Evolutionary conservation across 2,329 filamentous ascomycete genomes (phyloP).

Genomic region (Epichloe elymi): DNA sequence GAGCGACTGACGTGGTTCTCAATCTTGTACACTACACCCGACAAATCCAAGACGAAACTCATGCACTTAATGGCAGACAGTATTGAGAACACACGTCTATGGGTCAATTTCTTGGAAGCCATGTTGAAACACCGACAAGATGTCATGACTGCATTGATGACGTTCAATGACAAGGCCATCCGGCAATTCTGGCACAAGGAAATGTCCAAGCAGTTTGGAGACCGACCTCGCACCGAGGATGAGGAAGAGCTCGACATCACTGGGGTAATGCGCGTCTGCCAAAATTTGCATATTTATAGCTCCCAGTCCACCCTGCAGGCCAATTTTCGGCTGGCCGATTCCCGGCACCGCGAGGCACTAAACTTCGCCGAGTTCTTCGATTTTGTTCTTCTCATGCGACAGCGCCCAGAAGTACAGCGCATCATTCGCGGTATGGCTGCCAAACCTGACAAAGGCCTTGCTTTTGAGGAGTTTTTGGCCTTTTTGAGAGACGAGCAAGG

Average conservation of each 20-base stretch:
- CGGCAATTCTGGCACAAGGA: conserved; percentile 76
- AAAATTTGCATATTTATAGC: conserved; percentile 83
- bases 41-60: conserved; percentile 70
- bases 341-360: conserved; percentile 49
- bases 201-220: conserved; percentile 56
- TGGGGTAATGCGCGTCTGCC: conserved; percentile 73
- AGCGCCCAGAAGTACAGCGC: conserved; percentile 64
- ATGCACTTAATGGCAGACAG: conserved; percentile 79
- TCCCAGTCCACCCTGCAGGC: conserved; percentile 58
- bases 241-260: conserved; percentile 63
- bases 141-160: conserved; percentile 78
- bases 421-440: conserved; percentile 54
- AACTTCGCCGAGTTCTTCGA: conserved; percentile 71
- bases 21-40: conserved; percentile 70
- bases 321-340: conserved; percentile 63
- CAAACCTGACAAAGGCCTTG: conserved; percentile 51
- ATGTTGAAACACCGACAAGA: conserved; percentile 79
- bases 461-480: conserved; percentile 55
- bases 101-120: conserved; percentile 72
- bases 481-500: conserved; percentile 66
- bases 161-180: conserved; percentile 72
- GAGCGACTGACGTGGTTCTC: conserved; percentile 73
- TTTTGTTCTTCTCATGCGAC: conserved; percentile 73
- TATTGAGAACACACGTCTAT: conserved; percentile 57
- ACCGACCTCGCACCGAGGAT: conserved; percentile 34